Conservation (phyloP, 2,329 filamentous ascomycete species). For the Aspergillus aculeatus region DNA sequence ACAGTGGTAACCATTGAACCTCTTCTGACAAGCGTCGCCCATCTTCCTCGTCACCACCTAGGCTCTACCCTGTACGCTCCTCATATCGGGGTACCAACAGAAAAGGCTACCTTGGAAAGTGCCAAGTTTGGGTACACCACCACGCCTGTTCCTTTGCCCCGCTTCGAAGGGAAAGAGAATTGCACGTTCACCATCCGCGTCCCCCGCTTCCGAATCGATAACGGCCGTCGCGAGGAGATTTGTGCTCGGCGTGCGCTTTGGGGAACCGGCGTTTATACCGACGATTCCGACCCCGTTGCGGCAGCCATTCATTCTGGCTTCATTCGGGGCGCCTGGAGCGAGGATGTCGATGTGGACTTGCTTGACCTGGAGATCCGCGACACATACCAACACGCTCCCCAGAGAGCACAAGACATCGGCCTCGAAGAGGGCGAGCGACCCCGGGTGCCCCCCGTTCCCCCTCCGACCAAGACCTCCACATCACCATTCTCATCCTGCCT, state of each 20-base stretch:
- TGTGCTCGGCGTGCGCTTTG: constrained; percentile 77
- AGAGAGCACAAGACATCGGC: constrained; percentile 37
- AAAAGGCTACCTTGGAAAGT: constrained; percentile 42
- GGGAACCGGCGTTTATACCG: constrained; percentile 93
- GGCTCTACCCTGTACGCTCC: constrained; percentile 81
- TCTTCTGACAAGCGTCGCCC: constrained; percentile 69
- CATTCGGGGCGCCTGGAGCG: constrained; percentile 83
- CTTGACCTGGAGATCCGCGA: constrained; percentile 57
- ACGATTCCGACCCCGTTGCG: constrained; percentile 90
- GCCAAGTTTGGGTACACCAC: constrained; percentile 59
- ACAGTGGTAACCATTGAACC: constrained; percentile 66
- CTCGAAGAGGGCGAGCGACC: constrained; percentile 28
- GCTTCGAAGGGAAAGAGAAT: constrained; percentile 76
- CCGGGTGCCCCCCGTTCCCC: constrained; percentile 52
- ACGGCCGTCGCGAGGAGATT: constrained; percentile 74
- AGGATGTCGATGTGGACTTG: constrained; percentile 70
- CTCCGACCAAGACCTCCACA: constrained; percentile 73
- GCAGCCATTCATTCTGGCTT: constrained; percentile 92
- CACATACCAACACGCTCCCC: constrained; percentile 45
- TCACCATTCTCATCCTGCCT: constrained; percentile 82
- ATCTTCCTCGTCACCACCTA: constrained; percentile 73
- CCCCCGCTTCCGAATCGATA: constrained; percentile 71
- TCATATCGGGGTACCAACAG: constrained; percentile 53
- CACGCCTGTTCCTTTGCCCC: constrained; percentile 70
- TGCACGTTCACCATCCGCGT: constrained; percentile 88